Base-by-base conservation (phyloP, 148 eudicot species). In the Diospyros lotus region DNA sequence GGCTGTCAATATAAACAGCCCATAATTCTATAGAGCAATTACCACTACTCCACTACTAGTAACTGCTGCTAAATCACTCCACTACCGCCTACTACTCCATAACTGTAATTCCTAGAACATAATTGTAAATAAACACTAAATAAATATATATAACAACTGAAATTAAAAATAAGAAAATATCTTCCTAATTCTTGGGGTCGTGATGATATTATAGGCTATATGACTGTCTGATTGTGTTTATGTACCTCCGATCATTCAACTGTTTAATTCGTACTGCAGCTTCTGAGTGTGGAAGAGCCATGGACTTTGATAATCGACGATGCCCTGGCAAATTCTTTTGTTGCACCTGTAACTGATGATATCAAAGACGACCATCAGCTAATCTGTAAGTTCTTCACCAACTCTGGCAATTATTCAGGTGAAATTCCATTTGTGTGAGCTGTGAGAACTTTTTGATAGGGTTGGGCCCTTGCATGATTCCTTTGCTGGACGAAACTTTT, bases 291-390 rank as follows among this genome's bases (percentile, higher is more conserved):
- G 74, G 89, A 91, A 87, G 89, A 88, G 70, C 91, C 93, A 4
- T 96, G 99, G 99, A 93, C 92, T 38, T 78, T 96, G 76, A 85
- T 86, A 14, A 68, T 96, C 41, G 98, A 96, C 79, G 98, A 95
- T 79, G 91, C 98, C n/a, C 80, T 93, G 71, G 90, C 94, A 56
- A 93, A 95, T 80, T 95, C 99, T 58, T 95, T 95, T 75, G 75
- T 95, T 58, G 93, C 99, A 48, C 98, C 99, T 0, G 89, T 80
- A 51, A 91, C 97, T 51, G 97, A 96, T 66, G 89, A 91, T 76
- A 77, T 96, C 41, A 85, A 85, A 68, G 92, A 85, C 64, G 98
- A 95, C 80, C 18, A 75, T 59, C 98, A 89, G 83, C 81, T 94
- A 72, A 81, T 79, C 11, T 86, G 98, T 93, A 74, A 93, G 98